These are phyloP conservation scores for Mortierella antarctica DNA, from an alignment of 192 early-diverging fungal species.

Conservation along the genomic window DNA sequence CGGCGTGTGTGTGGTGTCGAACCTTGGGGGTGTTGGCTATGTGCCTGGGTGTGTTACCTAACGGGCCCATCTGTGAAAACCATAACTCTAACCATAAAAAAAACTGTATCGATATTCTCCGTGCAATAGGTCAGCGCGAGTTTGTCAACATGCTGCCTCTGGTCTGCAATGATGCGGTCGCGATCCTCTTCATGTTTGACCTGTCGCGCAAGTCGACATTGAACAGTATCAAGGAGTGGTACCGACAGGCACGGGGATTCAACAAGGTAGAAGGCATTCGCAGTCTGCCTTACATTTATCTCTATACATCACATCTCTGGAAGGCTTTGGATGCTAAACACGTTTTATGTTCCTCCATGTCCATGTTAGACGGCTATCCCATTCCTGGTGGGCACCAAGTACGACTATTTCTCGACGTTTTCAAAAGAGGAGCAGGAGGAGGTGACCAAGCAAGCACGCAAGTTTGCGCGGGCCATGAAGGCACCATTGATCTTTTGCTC, in stretches of 20 bases:
- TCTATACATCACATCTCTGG: neutral
- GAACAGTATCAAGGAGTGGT: constrained; percentile 97
- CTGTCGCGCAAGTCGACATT: constrained; percentile 90
- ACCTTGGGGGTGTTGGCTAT: no score
- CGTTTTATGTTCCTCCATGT: neutral
- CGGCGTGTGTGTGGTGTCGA: no score
- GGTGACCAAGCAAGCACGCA: constrained; percentile 90
- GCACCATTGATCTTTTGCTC: constrained; percentile 96
- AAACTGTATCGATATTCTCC: neutral
- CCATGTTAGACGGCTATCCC: constrained; percentile 84
- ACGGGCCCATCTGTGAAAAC: neutral
- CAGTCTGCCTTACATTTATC: neutral
- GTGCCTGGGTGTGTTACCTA: no score
- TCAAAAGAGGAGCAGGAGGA: constrained; percentile 91
- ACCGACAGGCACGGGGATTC: constrained; percentile 93
- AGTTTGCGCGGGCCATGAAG: constrained; percentile 93
- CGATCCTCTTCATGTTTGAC: constrained; percentile 97
- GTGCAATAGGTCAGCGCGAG: constrained; percentile 83
- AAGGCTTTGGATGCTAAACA: neutral
- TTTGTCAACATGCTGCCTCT: constrained; percentile 98
- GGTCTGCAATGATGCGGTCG: constrained; percentile 96
- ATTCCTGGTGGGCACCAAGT: constrained; percentile 96
- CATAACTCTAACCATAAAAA: constrained; percentile 24
- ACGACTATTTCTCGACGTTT: constrained; percentile 90
- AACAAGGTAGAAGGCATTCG: constrained; percentile 75